These are phyloP conservation scores for Amorphotheca resinae DNA, from an alignment of 495 filamentous ascomycete genomes.

Conservation along the genomic window DNA sequence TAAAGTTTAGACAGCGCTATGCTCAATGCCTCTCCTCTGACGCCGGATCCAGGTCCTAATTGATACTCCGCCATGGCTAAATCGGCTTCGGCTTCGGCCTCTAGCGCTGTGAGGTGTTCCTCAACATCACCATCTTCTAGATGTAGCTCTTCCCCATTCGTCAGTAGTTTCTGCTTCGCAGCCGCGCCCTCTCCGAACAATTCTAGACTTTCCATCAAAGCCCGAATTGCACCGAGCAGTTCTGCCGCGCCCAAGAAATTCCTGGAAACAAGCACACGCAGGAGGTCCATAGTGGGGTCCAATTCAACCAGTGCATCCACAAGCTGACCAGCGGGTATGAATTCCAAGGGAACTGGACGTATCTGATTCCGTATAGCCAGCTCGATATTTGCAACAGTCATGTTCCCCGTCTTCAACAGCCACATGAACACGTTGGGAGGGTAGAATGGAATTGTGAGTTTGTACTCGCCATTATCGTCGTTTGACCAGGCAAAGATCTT, in stretches of 20 bases:
- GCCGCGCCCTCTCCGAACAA: constrained; percentile 27
- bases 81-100: constrained; percentile 34
- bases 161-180: constrained; percentile 21
- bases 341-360: neutral
- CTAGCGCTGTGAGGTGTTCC: constrained; percentile 21
- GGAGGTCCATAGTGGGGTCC: constrained; percentile 46
- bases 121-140: constrained; percentile 22
- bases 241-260: constrained; percentile 36
- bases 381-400: constrained; percentile 49
- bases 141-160: constrained; percentile 23
- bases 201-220: constrained; percentile 38
- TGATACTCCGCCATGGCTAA: constrained; percentile 38
- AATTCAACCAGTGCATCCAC: constrained; percentile 44
- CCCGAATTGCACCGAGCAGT: constrained; percentile 33
- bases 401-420: constrained; percentile 48
- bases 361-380: constrained; percentile 38
- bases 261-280: constrained; percentile 41
- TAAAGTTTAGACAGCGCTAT: constrained; percentile 52
- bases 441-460: constrained; percentile 38
- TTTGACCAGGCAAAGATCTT: constrained; percentile 33
- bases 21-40: constrained; percentile 32
- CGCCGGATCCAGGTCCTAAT: constrained; percentile 30
- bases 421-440: constrained; percentile 44
- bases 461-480: constrained; percentile 8
- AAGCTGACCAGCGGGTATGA: constrained; percentile 43